Evolutionary conservation across 1,139 yeast species (phyloP), one percentile per base, ranked within the genome.

Genomic region (Meyerozyma smithsonii): DNA sequence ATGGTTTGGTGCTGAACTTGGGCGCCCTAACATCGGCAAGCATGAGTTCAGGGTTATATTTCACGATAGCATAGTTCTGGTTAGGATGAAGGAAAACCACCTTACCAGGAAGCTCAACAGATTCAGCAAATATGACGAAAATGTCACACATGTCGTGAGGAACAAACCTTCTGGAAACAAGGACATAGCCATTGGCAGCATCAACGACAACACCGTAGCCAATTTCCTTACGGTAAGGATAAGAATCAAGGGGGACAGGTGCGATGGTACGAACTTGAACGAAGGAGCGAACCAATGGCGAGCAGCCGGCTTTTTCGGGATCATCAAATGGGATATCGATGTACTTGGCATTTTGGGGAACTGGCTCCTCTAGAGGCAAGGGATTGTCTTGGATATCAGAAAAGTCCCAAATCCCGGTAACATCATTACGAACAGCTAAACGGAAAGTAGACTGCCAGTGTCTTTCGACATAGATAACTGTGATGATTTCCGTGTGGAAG

Each of bases 91-190:
- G 67, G 52, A 88, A 89, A 20, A 81, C 82, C 20, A 88, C 92
- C 45, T 79, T 72, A 0, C 84, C 97, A 0, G 95, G 89, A 16
- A 89, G 75, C 49, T 84, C 81, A 16, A 87, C 77, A 1, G 95
- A 83, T 48, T 89, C 96, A 4, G 96, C 96, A 56, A 90, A 79
- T 3, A 90, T 80, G 20, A 90, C 73, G 39, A 79, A 72, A 17
- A 88, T 73, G 58, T 89, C 96, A 51, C 88, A 72, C 60, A 90
- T 72, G 51, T 86, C 95, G 61, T 88, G 95, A 4, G 96, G 95
- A 14, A 89, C 87, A 42, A 77, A 72, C 44, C 81, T 72, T 48
- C 97, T 72, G 2, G 96, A 84, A 2, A 85, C 89, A 36, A 89
- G 64, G 4, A 87, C 89, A 46, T 79, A 82, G 1, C 97, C 97